phyloP scores from a whole-genome alignment of 306 rosid species.

The Elaeagnus macrophylla region DNA sequence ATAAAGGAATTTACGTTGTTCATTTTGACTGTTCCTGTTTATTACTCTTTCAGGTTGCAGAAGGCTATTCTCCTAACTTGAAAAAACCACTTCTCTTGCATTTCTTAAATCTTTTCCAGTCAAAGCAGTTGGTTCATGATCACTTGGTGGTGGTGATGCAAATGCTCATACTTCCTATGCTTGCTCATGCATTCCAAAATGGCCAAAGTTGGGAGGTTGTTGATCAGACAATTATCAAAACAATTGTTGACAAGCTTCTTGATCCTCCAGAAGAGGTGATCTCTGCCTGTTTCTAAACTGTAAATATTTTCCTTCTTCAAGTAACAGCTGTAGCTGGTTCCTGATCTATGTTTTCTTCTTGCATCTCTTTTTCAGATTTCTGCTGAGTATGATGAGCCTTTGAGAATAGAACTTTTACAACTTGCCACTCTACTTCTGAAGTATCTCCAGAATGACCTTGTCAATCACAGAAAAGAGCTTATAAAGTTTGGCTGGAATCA shows the following conservation, averaged over 20 bases:
- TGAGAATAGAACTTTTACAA: conserved; percentile 91
- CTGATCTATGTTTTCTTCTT: conserved; percentile 16
- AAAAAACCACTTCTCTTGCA: conserved; percentile 77
- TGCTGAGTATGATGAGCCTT: conserved; percentile 95
- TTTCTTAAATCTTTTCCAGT: conserved; percentile 80
- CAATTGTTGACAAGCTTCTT: conserved; percentile 96
- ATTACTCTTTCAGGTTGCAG: conserved; percentile 70
- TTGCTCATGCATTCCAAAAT: conserved; percentile 96
- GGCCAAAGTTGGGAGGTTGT: conserved; percentile 98
- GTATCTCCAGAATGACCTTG: conserved; percentile 94
- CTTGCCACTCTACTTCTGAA: conserved; percentile 95
- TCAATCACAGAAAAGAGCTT: conserved; percentile 91
- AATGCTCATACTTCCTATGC: conserved; percentile 99
- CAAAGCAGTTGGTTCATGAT: conserved; percentile 76
- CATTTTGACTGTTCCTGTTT: not conserved
- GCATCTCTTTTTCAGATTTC: conserved; percentile 59
- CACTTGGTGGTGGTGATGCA: conserved; percentile 96
- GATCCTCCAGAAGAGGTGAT: conserved; percentile 99
- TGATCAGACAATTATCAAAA: conserved; percentile 71
- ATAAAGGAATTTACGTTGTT: not conserved
- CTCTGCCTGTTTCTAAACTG: not conserved
- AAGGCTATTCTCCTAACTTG: conserved; percentile 70
- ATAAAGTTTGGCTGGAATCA: conserved; percentile 99
- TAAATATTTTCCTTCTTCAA: not conserved
- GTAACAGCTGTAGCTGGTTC: not conserved